Percentiles rank a stretch among this genome's conserved stretches.
These are phyloP conservation scores for Saccharomyces hybrid DNA, from an alignment of 1,139 yeast genomes.

Conservation along the genomic window DNA sequence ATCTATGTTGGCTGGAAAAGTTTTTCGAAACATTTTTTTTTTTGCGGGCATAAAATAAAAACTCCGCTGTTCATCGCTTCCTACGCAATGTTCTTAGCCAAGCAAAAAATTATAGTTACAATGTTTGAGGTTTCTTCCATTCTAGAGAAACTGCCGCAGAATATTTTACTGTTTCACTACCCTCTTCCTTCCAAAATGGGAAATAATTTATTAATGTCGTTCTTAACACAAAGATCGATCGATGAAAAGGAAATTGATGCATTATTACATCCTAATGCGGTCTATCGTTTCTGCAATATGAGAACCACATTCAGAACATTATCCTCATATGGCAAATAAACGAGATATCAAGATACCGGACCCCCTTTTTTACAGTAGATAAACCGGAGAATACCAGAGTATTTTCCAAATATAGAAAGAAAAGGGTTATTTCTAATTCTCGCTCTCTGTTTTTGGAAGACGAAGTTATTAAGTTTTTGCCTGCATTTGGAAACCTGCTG, in stretches of 20 bases:
- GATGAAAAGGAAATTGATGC: background rate
- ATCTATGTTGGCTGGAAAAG: background rate
- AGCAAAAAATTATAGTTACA: background rate
- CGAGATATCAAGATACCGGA: background rate
- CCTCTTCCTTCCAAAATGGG: background rate
- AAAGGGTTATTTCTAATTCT: background rate
- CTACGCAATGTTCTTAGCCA: background rate
- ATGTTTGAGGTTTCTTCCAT: background rate
- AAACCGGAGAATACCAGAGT: background rate
- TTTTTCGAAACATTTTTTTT: background rate
- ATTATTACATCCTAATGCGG: background rate
- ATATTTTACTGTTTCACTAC: background rate
- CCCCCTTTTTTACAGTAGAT: background rate
- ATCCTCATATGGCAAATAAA: background rate
- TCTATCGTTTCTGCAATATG: background rate
- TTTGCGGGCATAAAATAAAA: background rate
- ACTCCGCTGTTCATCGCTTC: background rate
- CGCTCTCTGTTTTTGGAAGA: background rate
- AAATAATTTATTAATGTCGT: background rate
- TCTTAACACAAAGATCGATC: background rate
- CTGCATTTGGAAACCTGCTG: background rate
- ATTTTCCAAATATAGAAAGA: background rate
- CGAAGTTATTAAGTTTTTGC: background rate
- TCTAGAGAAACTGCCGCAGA: background rate
- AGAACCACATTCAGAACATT: background rate